Base-by-base conservation (phyloP, 225 moss, liverwort and hornwort genomes). In the Marchantia polymorpha region DNA sequence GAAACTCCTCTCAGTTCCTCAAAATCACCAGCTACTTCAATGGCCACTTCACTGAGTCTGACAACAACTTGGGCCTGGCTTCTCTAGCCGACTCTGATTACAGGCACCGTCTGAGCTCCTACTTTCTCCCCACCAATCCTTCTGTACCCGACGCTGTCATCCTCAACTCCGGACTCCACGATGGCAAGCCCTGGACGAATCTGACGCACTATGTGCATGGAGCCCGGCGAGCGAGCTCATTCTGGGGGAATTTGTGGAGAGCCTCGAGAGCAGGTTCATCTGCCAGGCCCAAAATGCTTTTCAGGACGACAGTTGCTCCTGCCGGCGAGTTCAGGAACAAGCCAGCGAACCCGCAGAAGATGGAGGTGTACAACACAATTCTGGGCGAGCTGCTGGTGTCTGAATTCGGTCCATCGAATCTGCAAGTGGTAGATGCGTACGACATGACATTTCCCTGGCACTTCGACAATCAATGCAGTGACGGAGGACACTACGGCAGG, bases 381-480 rank as follows among this genome's bases (percentile, higher is more conserved):
- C 76, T 87, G 15, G 78, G 80, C 0, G 90, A 87, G 52, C 77
- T 76, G 23, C 79, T 90, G 3, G 20, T 59, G 13, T 79, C 72
- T 8, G 26, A 31, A 22, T 82, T 84, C 25, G 84, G 81, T 55
- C 25, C 12, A 55, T 60, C 60, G 22, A 6, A 52, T n/a, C 9
- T 84, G 61, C 69, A 77, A 27, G 58, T 85, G 22, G 74, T 90
- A 5, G 90, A 90, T 52, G 86, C 80, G 25, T 90, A 82, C 52
- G 90, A 90, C 72, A 82, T 90, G 78, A 86, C 86, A n/a, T 90
- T 90, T 77, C 90, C 90, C 50, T 90, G 84, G 84, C 90, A 90
- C 74, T 90, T 79, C 22, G 88, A 90, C 68, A 88, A 88, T 71
- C 56, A 63, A 59, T 82, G 56, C 25, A 90, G 84, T 46, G 90